Evolutionary conservation across 768 basidiomycete species (phyloP), one percentile per base, ranked within the genome.

Genomic region (Pholiota microspora): DNA sequence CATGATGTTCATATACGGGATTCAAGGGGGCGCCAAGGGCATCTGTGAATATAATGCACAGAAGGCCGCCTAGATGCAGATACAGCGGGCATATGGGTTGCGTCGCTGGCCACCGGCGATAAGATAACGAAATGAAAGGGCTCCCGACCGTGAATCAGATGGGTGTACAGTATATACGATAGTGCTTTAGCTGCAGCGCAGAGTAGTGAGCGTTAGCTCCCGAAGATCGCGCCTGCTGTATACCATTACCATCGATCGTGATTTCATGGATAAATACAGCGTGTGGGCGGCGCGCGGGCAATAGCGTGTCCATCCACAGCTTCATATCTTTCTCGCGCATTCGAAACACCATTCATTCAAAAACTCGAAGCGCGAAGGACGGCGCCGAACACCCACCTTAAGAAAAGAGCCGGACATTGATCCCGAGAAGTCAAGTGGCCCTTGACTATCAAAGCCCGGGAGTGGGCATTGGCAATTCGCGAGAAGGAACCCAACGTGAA

Each of bases 341-440:
- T 42, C 40, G 40, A 42, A 42, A 42, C 40, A 16, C 23, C 21
- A 42, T 42, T 7, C 7, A 23, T 21, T 21, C 7, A n/a, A n/a
- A n/a, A n/a, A n/a, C n/a, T n/a, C n/a, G n/a, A n/a, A n/a, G n/a
- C 40, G 21, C 40, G 40, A 23, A 42, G 7, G n/a, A n/a, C n/a
- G 40, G 18, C 7, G 36, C 36, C 18, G 15, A 42, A 23, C 16
- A 21, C 18, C 21, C 16, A 21, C 18, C 21, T 18, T 21, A 42
- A 7, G 23, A 42, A 42, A 42, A 42, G 40, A 7, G 40, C 40
- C 40, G 40, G 8, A 2, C 6, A 23, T 42, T 42, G 40, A 42
- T 42, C 40, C 40, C 23, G 40, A 42, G 40, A 42, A 42, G 40
- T 42, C 40, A 42, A 42, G 40, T 42, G 40, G n/a, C n/a, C 40